phyloP scores from a whole-genome alignment of 2,329 filamentous ascomycete species.

The Tolypocladium capitatum region DNA sequence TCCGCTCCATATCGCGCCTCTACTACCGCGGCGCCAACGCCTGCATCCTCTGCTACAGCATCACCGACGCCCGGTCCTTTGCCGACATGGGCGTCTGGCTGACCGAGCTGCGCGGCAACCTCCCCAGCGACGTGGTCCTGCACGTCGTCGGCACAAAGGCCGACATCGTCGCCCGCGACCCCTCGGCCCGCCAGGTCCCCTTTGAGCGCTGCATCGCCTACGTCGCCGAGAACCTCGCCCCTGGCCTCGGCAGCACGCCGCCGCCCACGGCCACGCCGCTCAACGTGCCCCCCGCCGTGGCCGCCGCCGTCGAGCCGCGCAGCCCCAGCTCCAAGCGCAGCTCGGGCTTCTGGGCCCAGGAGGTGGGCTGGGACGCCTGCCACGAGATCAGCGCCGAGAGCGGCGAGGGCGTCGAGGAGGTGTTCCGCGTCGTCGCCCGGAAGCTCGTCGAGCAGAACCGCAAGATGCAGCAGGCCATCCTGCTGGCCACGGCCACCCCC shows the following conservation, averaged over 20 bases:
- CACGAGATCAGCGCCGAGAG: slow-evolving; percentile 93
- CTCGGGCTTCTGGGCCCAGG: slow-evolving; percentile 78
- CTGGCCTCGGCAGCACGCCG: slow-evolving; percentile 52
- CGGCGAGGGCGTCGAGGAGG: slow-evolving; percentile 91
- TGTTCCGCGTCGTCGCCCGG: slow-evolving; percentile 61
- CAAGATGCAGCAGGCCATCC: slow-evolving; percentile 46
- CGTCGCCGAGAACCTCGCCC: slow-evolving; percentile 80
- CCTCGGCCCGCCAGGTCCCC: slow-evolving; percentile 65
- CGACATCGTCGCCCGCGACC: slow-evolving; percentile 79
- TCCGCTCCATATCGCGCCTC: slow-evolving; percentile 83
- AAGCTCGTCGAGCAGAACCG: slow-evolving; percentile 53
- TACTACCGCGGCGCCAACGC: slow-evolving; percentile 96
- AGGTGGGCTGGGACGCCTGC: slow-evolving; percentile 91
- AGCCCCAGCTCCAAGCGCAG: slow-evolving; percentile 52
- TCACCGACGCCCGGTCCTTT: slow-evolving; percentile 76
- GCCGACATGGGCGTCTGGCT: slow-evolving; percentile 89
- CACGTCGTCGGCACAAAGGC: slow-evolving; percentile 94
- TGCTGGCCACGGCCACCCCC: slow-evolving; percentile 39
- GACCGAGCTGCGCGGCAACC: slow-evolving; percentile 66
- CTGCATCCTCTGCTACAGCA: slow-evolving; percentile 88
- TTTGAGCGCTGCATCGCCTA: slow-evolving; percentile 95
- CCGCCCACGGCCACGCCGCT: slow-evolving; percentile 45
- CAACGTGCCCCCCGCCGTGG: slow-evolving; percentile 11
- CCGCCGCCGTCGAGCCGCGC: slow-evolving; percentile 34
- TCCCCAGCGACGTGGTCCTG: slow-evolving; percentile 65